A percentile compares a stretch with the other conserved stretches of the same genome.
phyloP scores from a whole-genome alignment of 2,329 filamentous ascomycete species.

The Monilinia laxa region DNA sequence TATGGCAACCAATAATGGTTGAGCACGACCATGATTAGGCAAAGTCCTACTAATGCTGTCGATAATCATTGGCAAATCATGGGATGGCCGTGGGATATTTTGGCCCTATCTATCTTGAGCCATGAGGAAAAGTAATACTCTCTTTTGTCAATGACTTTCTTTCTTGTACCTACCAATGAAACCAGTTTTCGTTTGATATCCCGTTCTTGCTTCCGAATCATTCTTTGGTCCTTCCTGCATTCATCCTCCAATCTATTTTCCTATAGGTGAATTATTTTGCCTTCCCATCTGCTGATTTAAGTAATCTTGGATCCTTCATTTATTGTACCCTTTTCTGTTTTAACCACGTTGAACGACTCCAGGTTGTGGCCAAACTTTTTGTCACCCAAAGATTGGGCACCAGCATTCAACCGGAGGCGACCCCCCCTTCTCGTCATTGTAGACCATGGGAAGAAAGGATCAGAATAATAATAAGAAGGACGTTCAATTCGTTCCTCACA shows the following conservation, averaged over 20 bases:
- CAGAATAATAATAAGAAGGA: slow-evolving; percentile 34
- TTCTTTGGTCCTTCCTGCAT: slow-evolving; percentile 7
- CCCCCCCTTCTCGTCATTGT: slow-evolving; percentile 22
- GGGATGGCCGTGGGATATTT: slow-evolving; percentile 1
- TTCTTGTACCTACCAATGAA: slow-evolving; percentile 19
- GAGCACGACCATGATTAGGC: slow-evolving; percentile 38
- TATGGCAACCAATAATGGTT: slow-evolving; percentile 33
- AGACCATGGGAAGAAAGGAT: slow-evolving; percentile 18
- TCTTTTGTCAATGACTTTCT: slow-evolving; percentile 11
- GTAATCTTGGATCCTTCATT: slow-evolving; percentile 12
- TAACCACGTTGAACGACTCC: slow-evolving; percentile 19
- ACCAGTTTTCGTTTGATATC: not conserved
- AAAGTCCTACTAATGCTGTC: slow-evolving; percentile 20
- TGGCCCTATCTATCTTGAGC: slow-evolving; percentile 15
- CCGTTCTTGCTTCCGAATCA: slow-evolving; percentile 13
- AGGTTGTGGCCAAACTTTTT: slow-evolving; percentile 11
- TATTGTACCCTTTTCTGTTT: not conserved
- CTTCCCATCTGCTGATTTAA: slow-evolving; percentile 14
- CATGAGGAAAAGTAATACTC: not conserved
- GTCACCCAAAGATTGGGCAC: slow-evolving; percentile 31
- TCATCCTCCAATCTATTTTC: slow-evolving; percentile 12
- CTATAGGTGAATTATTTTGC: slow-evolving; percentile 13
- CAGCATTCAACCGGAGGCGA: slow-evolving; percentile 36
- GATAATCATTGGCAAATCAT: slow-evolving; percentile 19
- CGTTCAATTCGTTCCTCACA: slow-evolving; percentile 27